These are phyloP conservation scores for Trichoderma asperellum DNA, from an alignment of 2,329 filamentous ascomycete species.

Conservation along the genomic window DNA sequence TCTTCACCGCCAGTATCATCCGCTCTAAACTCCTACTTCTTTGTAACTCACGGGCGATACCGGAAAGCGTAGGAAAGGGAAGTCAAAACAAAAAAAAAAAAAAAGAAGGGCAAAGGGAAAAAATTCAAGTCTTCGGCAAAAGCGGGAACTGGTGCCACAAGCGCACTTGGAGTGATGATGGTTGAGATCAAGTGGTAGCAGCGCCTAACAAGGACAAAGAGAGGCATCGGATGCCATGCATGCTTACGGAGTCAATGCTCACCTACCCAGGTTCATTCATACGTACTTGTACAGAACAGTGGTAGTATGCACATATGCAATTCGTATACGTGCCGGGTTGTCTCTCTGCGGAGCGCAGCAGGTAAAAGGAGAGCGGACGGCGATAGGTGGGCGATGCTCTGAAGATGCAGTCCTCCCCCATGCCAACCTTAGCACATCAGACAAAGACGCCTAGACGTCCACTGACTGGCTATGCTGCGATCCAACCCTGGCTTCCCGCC, in stretches of 20 bases:
- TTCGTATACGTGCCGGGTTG: slow-evolving; percentile 16
- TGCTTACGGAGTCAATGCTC: slow-evolving; percentile 15
- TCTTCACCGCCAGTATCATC: slow-evolving; percentile 29
- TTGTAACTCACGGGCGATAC: slow-evolving; percentile 9
- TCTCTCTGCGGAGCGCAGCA: slow-evolving; percentile 4
- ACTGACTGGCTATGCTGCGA: slow-evolving; percentile 14
- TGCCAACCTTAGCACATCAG: slow-evolving; percentile 12
- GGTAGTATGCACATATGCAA: slow-evolving; percentile 2
- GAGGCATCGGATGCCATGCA: slow-evolving; percentile 19
- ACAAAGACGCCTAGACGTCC: slow-evolving; percentile 23
- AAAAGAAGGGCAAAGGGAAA: neutral
- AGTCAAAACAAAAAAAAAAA: neutral
- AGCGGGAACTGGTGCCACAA: slow-evolving; percentile 7
- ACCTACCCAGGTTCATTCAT: slow-evolving; percentile 1
- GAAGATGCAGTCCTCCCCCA: slow-evolving; percentile 15
- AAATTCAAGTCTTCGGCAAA: slow-evolving; percentile 17
- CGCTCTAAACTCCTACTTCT: slow-evolving; percentile 5
- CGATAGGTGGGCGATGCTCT: slow-evolving; percentile 15
- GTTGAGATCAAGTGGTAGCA: slow-evolving; percentile 4
- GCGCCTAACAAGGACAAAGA: neutral
- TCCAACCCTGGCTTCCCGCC: slow-evolving; percentile 26
- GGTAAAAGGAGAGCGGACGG: neutral
- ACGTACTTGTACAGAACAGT: neutral
- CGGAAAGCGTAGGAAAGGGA: neutral
- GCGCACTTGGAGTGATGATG: neutral